Conservation (phyloP, 176 grass and related monocot genomes). For the Juncus effusus region DNA sequence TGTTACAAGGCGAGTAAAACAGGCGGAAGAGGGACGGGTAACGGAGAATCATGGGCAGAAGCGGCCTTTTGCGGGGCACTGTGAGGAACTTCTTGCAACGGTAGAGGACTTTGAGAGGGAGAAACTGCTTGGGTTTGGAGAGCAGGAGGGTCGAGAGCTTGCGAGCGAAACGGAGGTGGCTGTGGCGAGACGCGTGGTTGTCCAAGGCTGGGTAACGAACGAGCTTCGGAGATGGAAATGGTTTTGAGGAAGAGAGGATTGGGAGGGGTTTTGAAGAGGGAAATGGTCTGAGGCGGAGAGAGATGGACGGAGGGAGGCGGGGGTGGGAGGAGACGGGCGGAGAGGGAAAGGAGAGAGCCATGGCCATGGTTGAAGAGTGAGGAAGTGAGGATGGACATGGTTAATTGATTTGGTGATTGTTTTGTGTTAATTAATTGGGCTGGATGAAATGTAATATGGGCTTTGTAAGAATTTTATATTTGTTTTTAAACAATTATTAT, state of each 20-base stretch:
- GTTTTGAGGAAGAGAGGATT: not conserved
- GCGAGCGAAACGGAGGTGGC: slow-evolving; percentile 59
- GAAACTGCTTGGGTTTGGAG: slow-evolving; percentile 64
- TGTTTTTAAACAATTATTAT: too few relatives aligned
- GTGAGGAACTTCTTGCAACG: slow-evolving; percentile 57
- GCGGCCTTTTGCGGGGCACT: slow-evolving; percentile 38
- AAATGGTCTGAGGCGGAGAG: not conserved
- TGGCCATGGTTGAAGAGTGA: not conserved
- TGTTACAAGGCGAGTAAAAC: slow-evolving; percentile 35
- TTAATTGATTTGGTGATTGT: not conserved
- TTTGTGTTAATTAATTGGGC: not conserved
- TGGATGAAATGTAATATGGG: not conserved
- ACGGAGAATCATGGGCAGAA: slow-evolving; percentile 58
- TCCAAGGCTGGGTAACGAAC: slow-evolving; percentile 57
- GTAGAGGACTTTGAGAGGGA: slow-evolving; percentile 63
- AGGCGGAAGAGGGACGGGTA: slow-evolving; percentile 65
- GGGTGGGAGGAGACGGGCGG: not conserved
- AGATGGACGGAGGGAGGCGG: not conserved
- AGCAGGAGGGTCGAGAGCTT: slow-evolving; percentile 73
- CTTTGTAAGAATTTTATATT: too few relatives aligned
- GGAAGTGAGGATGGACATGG: not conserved
- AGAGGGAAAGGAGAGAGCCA: not conserved
- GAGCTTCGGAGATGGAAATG: slow-evolving; percentile 39
- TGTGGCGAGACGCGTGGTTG: slow-evolving; percentile 52
- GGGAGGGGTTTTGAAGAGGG: not conserved